Evolutionary conservation across 192 early-diverging fungal species (phyloP).

Genomic region (Podila clonocystis): DNA sequence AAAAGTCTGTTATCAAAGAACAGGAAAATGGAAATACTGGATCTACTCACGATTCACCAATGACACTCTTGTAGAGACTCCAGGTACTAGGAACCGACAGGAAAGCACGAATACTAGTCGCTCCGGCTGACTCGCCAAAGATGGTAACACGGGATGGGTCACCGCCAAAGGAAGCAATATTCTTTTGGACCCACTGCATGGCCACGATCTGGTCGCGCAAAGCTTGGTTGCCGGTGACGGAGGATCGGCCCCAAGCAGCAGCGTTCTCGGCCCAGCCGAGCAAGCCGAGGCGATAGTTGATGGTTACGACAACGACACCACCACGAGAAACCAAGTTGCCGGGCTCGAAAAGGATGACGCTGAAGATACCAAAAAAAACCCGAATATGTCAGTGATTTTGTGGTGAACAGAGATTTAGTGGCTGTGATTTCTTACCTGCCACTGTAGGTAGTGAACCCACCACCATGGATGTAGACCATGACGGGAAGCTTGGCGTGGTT

Average conservation of each 20-base stretch:
- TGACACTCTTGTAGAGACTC: constrained; percentile 50
- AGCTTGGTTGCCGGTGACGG: constrained; percentile 30
- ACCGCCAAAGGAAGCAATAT: constrained; percentile 68
- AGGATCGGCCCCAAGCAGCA: constrained; percentile 12
- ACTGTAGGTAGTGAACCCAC: constrained; percentile 55
- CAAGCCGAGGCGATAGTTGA: constrained; percentile 69
- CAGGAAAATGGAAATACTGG: too few species aligned
- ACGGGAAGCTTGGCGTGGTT: constrained; percentile 59
- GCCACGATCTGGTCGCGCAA: constrained; percentile 65
- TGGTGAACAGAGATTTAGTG: too few species aligned
- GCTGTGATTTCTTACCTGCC: not conserved
- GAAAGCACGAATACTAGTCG: constrained; percentile 45
- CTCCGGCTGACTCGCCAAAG: constrained; percentile 65
- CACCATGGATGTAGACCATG: constrained; percentile 70
- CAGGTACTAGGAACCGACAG: constrained; percentile 50
- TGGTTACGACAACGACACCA: constrained; percentile 50
- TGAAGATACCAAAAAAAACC: not conserved
- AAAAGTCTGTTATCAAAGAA: too few species aligned
- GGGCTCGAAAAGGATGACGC: constrained; percentile 35
- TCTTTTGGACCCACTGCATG: constrained; percentile 64
- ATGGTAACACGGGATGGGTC: constrained; percentile 60
- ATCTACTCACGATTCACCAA: constrained; percentile 8
- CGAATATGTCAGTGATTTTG: not conserved
- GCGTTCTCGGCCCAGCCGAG: constrained; percentile 55
- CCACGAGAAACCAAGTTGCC: constrained; percentile 41